phyloP scores from a whole-genome alignment of 2,329 filamentous ascomycete genomes.

The Tolypocladium inflatum region DNA sequence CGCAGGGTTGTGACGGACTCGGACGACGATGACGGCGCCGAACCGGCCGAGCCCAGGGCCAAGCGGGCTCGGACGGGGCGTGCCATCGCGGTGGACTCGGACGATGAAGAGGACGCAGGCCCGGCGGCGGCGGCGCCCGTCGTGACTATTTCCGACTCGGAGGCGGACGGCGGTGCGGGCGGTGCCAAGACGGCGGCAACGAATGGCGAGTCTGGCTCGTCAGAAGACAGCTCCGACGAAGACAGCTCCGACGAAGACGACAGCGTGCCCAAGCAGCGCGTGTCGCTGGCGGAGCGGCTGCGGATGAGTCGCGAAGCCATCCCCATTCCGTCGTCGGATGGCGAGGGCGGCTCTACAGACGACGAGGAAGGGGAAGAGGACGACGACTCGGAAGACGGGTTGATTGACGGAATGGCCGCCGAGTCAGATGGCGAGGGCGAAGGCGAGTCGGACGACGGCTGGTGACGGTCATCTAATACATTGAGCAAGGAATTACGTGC shows the following conservation, averaged over 20 bases:
- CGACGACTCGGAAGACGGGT: conserved; percentile 11
- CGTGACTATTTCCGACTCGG: background rate
- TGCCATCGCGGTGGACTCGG: conserved; percentile 11
- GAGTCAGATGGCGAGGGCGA: conserved; percentile 18
- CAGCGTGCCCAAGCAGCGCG: conserved; percentile 3
- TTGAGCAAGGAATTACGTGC: no score
- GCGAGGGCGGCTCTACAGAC: conserved; percentile 7
- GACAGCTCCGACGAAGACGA: conserved; percentile 11
- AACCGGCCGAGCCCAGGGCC: conserved; percentile 5
- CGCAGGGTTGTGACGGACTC: conserved; percentile 16
- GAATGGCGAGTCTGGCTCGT: conserved; percentile 2
- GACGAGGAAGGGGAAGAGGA: conserved; percentile 10
- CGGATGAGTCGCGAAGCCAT: conserved; percentile 9
- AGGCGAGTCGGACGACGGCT: conserved; percentile 3
- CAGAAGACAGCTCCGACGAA: conserved; percentile 4
- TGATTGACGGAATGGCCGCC: conserved; percentile 22
- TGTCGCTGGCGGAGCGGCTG: conserved; percentile 15
- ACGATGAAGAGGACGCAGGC: conserved; percentile 3
- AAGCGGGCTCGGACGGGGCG: conserved; percentile 15
- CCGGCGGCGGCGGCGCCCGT: background rate
- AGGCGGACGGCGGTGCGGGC: conserved; percentile 6
- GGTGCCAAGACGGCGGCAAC: background rate
- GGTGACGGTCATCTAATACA: background rate
- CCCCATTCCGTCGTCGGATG: conserved; percentile 7
- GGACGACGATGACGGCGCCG: conserved; percentile 12